Conservation (phyloP, 176 grass and related monocot species). For the Paspalum vaginatum region DNA sequence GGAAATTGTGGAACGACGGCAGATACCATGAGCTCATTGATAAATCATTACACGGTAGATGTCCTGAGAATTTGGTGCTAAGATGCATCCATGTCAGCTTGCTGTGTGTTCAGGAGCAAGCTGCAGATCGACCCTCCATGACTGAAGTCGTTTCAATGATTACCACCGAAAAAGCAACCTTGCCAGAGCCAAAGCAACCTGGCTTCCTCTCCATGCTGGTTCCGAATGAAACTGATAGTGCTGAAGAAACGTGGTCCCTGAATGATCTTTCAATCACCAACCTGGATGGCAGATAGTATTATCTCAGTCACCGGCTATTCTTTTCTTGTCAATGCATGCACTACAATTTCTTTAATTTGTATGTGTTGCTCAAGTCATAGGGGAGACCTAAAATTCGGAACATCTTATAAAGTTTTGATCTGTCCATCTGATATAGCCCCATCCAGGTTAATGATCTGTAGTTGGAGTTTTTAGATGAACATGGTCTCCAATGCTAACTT, state of each 20-base stretch:
- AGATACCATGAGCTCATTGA: slow-evolving; percentile 57
- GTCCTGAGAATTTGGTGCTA: slow-evolving; percentile 29
- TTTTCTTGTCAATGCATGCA: neutral
- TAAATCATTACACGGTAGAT: slow-evolving; percentile 20
- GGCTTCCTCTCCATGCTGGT: slow-evolving; percentile 51
- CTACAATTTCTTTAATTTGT: neutral
- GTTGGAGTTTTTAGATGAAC: neutral
- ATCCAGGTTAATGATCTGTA: neutral
- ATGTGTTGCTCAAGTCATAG: neutral
- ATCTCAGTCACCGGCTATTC: neutral
- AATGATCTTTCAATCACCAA: slow-evolving; percentile 48
- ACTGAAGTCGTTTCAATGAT: slow-evolving; percentile 45
- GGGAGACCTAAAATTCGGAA: neutral
- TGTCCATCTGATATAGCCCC: neutral
- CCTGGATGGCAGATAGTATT: slow-evolving; percentile 39
- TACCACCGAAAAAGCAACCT: slow-evolving; percentile 25
- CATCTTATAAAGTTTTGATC: neutral
- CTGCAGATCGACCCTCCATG: slow-evolving; percentile 44
- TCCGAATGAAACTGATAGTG: neutral
- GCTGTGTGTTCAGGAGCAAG: slow-evolving; percentile 57
- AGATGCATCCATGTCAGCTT: slow-evolving; percentile 50
- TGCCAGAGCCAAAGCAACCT: slow-evolving; percentile 51
- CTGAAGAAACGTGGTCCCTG: slow-evolving; percentile 32
- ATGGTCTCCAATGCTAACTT: neutral
- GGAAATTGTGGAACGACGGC: slow-evolving; percentile 62